phyloP scores from a whole-genome alignment of 75 land plant genomes.

The Cupressus sempervirens region DNA sequence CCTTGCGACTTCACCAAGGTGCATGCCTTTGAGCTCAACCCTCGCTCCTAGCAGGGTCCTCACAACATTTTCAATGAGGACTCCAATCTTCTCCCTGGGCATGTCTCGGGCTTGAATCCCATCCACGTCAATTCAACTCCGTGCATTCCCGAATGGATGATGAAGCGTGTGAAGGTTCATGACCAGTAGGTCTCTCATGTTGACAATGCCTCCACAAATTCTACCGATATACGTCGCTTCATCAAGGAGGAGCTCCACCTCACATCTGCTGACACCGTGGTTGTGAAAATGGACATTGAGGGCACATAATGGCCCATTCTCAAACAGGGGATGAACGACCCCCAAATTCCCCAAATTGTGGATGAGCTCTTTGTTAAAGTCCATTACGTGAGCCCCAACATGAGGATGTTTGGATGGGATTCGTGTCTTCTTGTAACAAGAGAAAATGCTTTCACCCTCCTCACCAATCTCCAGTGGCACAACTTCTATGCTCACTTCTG shows the following conservation, averaged over 20 bases:
- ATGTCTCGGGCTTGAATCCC: constrained; percentile 6
- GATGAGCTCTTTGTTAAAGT: constrained; percentile 46
- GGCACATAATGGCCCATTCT: constrained; percentile 41
- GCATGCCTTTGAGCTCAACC: constrained; percentile 32
- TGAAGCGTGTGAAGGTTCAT: constrained; percentile 24
- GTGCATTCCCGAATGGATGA: constrained; percentile 30
- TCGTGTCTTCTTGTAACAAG: constrained; percentile 11
- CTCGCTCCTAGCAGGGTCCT: constrained; percentile 7
- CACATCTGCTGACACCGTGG: constrained; percentile 16
- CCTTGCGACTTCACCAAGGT: constrained; percentile 45
- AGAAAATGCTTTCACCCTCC: constrained; percentile 16
- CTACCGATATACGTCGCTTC: constrained; percentile 27
- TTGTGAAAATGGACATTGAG: constrained; percentile 45
- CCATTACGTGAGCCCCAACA: constrained; percentile 23
- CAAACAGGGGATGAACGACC: constrained; percentile 19
- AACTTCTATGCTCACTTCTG: constrained; percentile 27
- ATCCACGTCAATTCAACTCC: constrained; percentile 23
- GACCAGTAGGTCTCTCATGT: constrained; percentile 14
- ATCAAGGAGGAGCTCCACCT: constrained; percentile 28
- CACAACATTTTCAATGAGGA: constrained; percentile 9
- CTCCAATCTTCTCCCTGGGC: constrained; percentile 5
- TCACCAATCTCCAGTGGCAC: constrained; percentile 21
- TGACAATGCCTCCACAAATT: constrained; percentile 11
- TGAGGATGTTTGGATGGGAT: constrained; percentile 25
- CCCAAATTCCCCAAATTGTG: constrained; percentile 25